Conservation (phyloP, 345 rosid species). For the Eucalyptus erythrocorys region DNA sequence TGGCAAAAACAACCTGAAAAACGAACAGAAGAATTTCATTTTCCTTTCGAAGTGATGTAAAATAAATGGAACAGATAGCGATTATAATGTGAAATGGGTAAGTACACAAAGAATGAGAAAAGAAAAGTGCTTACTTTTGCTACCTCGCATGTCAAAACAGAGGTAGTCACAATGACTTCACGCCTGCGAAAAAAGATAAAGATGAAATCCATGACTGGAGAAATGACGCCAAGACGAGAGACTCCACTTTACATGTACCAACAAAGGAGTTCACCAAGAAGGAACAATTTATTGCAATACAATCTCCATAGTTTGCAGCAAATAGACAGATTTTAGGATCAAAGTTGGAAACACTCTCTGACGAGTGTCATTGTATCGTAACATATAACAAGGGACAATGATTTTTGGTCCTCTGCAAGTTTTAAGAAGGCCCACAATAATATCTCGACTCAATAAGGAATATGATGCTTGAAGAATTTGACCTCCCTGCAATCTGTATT, state of each 20-base stretch:
- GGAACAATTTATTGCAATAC: background rate
- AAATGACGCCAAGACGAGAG: background rate
- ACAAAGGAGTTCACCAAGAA: background rate
- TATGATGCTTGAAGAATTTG: background rate
- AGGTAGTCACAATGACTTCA: slow-evolving; percentile 89
- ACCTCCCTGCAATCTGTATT: background rate
- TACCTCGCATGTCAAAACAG: slow-evolving; percentile 79
- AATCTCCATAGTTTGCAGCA: background rate
- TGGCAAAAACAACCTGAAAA: slow-evolving; percentile 61
- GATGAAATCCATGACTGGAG: background rate
- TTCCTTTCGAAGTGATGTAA: background rate
- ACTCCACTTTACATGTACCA: background rate
- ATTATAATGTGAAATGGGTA: background rate
- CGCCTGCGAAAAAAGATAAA: slow-evolving; percentile 25
- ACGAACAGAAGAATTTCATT: background rate
- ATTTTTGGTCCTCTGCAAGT: background rate
- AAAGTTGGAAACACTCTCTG: background rate
- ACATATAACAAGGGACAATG: background rate
- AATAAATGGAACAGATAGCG: background rate
- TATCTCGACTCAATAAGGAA: background rate
- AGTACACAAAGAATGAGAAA: background rate
- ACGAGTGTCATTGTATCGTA: background rate
- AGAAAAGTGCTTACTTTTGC: slow-evolving; percentile 45
- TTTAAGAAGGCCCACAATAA: background rate
- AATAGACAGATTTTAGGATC: background rate